Conservation (phyloP, 495 filamentous ascomycete genomes). For the Niebla homalea region DNA sequence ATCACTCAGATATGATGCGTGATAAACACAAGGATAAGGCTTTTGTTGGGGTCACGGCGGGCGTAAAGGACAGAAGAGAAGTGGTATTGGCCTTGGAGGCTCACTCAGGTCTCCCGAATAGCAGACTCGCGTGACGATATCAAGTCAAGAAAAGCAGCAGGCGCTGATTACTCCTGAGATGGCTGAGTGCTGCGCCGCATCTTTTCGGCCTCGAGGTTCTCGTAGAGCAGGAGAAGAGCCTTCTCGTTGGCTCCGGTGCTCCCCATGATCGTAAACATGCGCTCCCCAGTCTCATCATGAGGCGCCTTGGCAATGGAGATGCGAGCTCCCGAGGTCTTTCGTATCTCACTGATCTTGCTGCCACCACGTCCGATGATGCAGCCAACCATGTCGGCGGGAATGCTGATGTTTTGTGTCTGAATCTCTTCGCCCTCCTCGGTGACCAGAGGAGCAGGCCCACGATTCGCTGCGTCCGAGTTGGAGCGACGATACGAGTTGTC, state of each 20-base stretch:
- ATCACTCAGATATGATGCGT: too few species aligned
- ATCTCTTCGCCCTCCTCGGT: constrained; percentile 95
- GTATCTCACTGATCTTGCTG: constrained; percentile 95
- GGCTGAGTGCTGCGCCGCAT: constrained; percentile 70
- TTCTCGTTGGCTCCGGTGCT: constrained; percentile 84
- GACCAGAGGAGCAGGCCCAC: constrained; percentile 57
- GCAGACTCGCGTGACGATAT: neutral
- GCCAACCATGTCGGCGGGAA: constrained; percentile 97
- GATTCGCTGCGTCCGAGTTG: constrained; percentile 59
- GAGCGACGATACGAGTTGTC: constrained; percentile 69
- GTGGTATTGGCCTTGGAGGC: neutral
- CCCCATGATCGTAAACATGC: constrained; percentile 99
- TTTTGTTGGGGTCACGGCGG: neutral
- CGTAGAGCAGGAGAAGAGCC: constrained; percentile 89
- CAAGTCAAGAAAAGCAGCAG: neutral
- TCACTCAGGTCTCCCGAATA: neutral
- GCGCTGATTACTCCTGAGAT: constrained; percentile 48
- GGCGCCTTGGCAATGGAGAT: constrained; percentile 98
- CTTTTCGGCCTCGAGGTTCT: constrained; percentile 98
- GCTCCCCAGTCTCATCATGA: constrained; percentile 92
- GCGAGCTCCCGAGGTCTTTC: constrained; percentile 85
- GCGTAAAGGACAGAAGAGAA: neutral
- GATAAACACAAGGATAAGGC: neutral
- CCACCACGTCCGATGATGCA: constrained; percentile 95
- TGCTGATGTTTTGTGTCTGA: constrained; percentile 98